Evolutionary conservation across 2,329 filamentous ascomycete species (phyloP).

Genomic region (Aquanectria penicillioides): DNA sequence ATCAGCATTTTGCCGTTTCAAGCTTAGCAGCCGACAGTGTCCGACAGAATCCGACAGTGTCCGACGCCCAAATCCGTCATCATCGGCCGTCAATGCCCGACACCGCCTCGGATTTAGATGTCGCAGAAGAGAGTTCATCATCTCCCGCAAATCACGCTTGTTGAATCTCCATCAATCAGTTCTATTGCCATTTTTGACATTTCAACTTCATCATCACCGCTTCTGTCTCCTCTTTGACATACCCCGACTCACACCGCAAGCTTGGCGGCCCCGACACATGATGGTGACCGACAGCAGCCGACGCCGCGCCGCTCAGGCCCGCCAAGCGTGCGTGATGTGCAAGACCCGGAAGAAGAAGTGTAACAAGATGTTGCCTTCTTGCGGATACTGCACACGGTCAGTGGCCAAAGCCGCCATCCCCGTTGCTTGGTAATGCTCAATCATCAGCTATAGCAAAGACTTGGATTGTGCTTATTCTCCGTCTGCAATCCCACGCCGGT

Average conservation of each 20-base stretch:
- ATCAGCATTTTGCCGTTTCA: background rate
- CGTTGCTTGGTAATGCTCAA: background rate
- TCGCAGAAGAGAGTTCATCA: too few relatives aligned
- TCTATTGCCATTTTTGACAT: too few relatives aligned
- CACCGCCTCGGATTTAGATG: too few relatives aligned
- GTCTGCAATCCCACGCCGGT: background rate
- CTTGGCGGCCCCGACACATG: background rate
- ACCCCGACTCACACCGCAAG: background rate
- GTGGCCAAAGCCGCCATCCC: background rate
- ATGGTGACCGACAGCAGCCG: constrained; percentile 9
- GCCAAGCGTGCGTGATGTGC: background rate
- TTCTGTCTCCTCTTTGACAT: too few relatives aligned
- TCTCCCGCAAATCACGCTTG: background rate
- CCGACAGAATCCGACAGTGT: background rate
- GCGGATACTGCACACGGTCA: constrained; percentile 8
- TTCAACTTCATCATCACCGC: background rate
- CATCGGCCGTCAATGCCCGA: background rate
- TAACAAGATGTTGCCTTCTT: background rate
- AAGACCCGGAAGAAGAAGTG: constrained; percentile 15
- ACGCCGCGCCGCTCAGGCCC: background rate
- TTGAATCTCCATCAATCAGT: background rate
- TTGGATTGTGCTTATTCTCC: background rate
- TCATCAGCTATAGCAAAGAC: background rate
- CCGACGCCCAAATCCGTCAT: background rate
- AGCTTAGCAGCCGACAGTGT: background rate